Evolutionary conservation across 2,329 filamentous ascomycete species (phyloP).

Genomic region (Fusarium sp.): DNA sequence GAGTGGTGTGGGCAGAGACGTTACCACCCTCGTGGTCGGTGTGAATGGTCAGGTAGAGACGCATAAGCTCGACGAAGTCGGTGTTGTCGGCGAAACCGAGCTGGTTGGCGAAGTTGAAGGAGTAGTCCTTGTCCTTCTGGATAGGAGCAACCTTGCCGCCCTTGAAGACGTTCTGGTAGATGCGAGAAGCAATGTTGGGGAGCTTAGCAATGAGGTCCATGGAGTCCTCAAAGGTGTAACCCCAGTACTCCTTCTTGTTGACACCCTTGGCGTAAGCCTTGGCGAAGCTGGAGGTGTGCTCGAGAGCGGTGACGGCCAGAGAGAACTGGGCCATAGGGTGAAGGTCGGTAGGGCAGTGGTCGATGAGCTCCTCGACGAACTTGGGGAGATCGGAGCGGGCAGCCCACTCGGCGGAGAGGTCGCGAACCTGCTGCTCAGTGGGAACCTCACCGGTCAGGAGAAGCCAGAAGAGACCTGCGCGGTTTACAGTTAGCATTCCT

Average conservation of each 20-base stretch:
- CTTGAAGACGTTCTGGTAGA: constrained; percentile 99
- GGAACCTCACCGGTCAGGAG: constrained; percentile 98
- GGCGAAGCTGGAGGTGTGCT: constrained; percentile 97
- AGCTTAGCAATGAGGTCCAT: constrained; percentile 99
- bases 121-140: constrained; percentile 99
- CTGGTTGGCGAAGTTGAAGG: constrained; percentile 99
- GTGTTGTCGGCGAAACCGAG: constrained; percentile 95
- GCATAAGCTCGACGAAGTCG: constrained; percentile 98
- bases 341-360: constrained; percentile 98
- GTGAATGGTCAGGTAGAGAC: constrained; percentile 99
- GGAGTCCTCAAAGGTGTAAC: constrained; percentile 98
- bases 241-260: constrained; percentile 99
- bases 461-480: constrained; percentile 95
- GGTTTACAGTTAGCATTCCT: constrained; percentile 30
- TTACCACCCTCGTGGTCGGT: constrained; percentile 99
- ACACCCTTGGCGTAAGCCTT: constrained; percentile 99
- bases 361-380: constrained; percentile 99
- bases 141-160: constrained; percentile 96
- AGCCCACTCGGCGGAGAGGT: constrained; percentile 98
- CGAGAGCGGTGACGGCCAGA: constrained; percentile 95
- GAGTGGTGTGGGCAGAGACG: constrained; percentile 97
- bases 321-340: constrained; percentile 99
- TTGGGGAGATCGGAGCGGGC: constrained; percentile 97
- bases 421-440: constrained; percentile 97
- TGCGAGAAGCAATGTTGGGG: constrained; percentile 95